A percentile compares a stretch with the other conserved stretches of the same genome.
These are phyloP conservation scores for Plantago major DNA, from an alignment of 257 asterid species.

Conservation along the genomic window DNA sequence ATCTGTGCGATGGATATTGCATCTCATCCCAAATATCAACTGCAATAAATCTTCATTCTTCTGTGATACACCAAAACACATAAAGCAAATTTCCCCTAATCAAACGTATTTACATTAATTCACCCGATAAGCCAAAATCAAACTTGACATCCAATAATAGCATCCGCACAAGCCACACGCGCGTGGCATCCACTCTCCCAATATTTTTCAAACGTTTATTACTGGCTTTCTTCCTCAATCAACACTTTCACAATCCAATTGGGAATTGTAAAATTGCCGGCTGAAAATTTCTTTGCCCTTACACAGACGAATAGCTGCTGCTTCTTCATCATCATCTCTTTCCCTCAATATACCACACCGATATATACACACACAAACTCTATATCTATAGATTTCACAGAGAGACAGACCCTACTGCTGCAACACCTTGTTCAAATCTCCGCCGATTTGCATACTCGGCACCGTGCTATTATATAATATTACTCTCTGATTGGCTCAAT, in stretches of 20 bases:
- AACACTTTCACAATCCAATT: not conserved
- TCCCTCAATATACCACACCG: too few species aligned
- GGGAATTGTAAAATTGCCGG: not conserved
- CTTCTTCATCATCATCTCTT: too few species aligned
- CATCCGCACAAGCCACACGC: slow-evolving; percentile 7
- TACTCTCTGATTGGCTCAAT: slow-evolving; percentile 35
- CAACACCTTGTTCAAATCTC: not conserved
- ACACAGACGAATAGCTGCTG: too few species aligned
- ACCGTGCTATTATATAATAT: not conserved
- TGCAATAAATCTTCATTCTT: not conserved
- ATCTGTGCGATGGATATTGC: too few species aligned
- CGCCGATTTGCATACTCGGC: slow-evolving; percentile 18
- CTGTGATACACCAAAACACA: not conserved
- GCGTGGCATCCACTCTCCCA: slow-evolving; percentile 11
- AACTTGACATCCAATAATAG: too few species aligned
- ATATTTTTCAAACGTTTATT: not conserved
- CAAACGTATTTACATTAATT: not conserved
- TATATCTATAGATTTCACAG: not conserved
- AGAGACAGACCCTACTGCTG: not conserved
- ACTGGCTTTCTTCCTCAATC: too few species aligned
- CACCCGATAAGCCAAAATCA: too few species aligned
- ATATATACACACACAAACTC: not conserved
- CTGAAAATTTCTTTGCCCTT: not conserved
- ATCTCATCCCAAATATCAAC: not conserved
- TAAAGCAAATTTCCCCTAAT: not conserved